Evolutionary conservation across 495 filamentous ascomycete genomes (phyloP), one percentile per base, ranked within the genome.

Genomic region (Rhizodiscina lignyota): DNA sequence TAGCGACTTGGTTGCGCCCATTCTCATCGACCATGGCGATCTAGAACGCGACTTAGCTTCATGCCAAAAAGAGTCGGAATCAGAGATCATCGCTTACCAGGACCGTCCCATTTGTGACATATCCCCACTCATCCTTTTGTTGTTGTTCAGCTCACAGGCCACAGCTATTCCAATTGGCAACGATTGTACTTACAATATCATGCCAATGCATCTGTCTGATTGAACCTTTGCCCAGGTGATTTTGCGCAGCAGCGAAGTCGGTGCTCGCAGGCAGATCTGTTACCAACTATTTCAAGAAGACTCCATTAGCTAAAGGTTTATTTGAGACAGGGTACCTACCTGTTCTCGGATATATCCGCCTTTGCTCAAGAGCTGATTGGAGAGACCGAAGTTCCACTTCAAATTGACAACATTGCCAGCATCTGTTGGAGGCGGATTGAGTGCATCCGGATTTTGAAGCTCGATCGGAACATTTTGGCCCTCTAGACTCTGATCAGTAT

Each of bases 131-230:
- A 30, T 71, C 72, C 68, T 75, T 32, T 8, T 32, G 12, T 19
- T 17, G 29, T 43, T 34, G 33, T 41, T 18, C 30, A 8, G 2
- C 30, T 21, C 21, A 19, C 4, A 29, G 8, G 0, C n/a, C n/a
- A n/a, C n/a, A n/a, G n/a, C n/a, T n/a, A n/a, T n/a, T 17, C 24
- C 5, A 4, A 13, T 6, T 20, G 30, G 19, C 8, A 4, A 1
- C 5, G 8, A 3, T 12, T 21, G 10, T 12, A 54, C 64, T 35
- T 52, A 72, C 71, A 21, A 72, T 66, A 40, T 67, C 54, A 50
- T 79, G 74, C 74, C 74, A 79, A 39, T 79, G 74, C 5, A 77
- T 50, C 46, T 79, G 71, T 5, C 74, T 61, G 32, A 72, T 63
- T 4, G 70, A 64, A 21, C 73, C 72, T 47, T 76, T 74, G 33